Base-by-base conservation (phyloP, 257 asterid genomes). In the Schizonepeta tenuifolia region DNA sequence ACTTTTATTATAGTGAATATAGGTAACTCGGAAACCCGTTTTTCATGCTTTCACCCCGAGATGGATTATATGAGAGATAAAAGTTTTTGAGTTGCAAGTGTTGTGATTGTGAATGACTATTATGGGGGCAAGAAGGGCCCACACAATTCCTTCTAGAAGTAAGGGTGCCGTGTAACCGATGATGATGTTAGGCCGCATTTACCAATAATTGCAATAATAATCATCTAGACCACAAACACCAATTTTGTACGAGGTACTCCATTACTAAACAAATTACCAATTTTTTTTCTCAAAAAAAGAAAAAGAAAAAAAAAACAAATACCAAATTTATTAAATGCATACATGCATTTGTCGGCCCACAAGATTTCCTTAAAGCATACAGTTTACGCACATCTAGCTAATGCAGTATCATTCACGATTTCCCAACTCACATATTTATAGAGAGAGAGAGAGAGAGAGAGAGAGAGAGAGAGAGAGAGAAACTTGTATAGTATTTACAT, bases 331-430 rank as follows among this genome's bases (percentile, higher is more conserved):
- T 35, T 11, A 9, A 59, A 18, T 5, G 14, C 24, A 10, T 60
- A n/a, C 21, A 58, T 26, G 13, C 17, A 21, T 49, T 17, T 12
- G 38, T 53, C 58, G 80, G 63, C 41, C 54, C 65, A 26, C 43
- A 75, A 6, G 28, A 69, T 58, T 59, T 38, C 50, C 38, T 59
- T 21, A 59, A 49, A 60, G 26, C 61, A 75, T 9, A 61, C 75
- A 14, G 59, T 49, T 18, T 62, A 36, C 73, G 49, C 74, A 71
- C 69, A 65, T 56, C 41, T 38, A 38, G 9, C 26, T 33, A 75
- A 79, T 55, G 46, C 55, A 68, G 74, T 80, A 66, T 80, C 76
- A 74, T 44, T 60, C 58, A 74, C 54, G 83, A 77, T 77, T 15
- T 50, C 61, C 54, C 72, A 62, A 36, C 74, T 67, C 77, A 47